phyloP scores from a whole-genome alignment of 2,329 filamentous ascomycete species.

The Westerdykella sp. region DNA sequence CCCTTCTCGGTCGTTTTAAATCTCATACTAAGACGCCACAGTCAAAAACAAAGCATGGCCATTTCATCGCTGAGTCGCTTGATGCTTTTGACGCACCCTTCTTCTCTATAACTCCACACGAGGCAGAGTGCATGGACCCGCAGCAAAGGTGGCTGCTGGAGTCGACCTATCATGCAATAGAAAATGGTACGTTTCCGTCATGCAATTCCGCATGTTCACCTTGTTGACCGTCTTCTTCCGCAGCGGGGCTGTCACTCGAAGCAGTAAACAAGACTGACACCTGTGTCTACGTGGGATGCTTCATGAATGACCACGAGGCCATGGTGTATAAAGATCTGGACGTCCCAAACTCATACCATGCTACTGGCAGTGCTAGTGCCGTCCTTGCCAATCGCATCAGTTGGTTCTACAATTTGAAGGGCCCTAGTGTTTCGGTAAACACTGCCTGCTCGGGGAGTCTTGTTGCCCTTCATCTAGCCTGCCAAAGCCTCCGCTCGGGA shows the following conservation, averaged over 20 bases:
- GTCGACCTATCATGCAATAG: slow-evolving; percentile 4
- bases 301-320: not conserved
- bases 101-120: slow-evolving; percentile 4
- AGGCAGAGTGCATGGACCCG: slow-evolving; percentile 12
- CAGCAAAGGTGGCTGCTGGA: slow-evolving; percentile 10
- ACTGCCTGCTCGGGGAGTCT: slow-evolving; percentile 25
- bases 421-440: slow-evolving; percentile 20
- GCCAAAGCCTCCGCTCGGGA: slow-evolving; percentile 6
- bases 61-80: slow-evolving; percentile 7
- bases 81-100: slow-evolving; percentile 6
- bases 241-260: not conserved
- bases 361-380: not conserved
- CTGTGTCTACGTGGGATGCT: not conserved
- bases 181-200: not conserved
- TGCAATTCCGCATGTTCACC: too few species aligned
- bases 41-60: slow-evolving; percentile 2
- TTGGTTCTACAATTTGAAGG: slow-evolving; percentile 17
- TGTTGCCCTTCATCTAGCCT: slow-evolving; percentile 18
- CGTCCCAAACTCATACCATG: not conserved
- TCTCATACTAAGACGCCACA: too few species aligned
- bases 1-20: too few species aligned
- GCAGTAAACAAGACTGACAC: slow-evolving; percentile 1
- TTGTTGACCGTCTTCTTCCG: too few species aligned
- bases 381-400: slow-evolving; percentile 14
- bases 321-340: not conserved